These are phyloP conservation scores for Ottelia alismoides DNA, from an alignment of 106 monocot genomes.

Conservation along the genomic window DNA sequence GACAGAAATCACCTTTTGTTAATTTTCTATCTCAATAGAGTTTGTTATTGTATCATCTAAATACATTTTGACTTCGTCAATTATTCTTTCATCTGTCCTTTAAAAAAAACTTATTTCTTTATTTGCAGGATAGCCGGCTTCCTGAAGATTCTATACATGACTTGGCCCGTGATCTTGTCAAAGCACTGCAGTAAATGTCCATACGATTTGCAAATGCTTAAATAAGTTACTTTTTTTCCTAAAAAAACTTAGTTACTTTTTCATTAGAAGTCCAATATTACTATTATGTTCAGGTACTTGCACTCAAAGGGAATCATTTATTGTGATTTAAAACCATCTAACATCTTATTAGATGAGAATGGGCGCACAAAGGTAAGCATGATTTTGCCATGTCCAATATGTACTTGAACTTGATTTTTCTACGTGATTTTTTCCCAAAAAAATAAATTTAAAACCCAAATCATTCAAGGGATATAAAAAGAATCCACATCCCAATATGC, in stretches of 20 bases:
- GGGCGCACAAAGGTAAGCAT: constrained; percentile 67
- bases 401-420: background rate
- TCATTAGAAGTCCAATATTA: background rate
- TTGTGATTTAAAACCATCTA: constrained; percentile 94
- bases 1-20: too few relatives aligned
- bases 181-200: constrained; percentile 74
- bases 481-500: too few relatives aligned
- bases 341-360: constrained; percentile 90
- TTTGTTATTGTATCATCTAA: too few relatives aligned
- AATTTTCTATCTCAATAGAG: too few relatives aligned
- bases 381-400: background rate
- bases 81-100: too few relatives aligned
- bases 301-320: constrained; percentile 92
- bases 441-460: too few relatives aligned
- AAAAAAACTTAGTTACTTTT: background rate
- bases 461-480: too few relatives aligned
- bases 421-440: constrained; percentile 1
- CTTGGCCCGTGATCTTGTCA: constrained; percentile 69
- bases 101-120: constrained; percentile 8
- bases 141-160: constrained; percentile 95
- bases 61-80: too few relatives aligned
- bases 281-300: constrained; percentile 42
- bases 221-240: background rate
- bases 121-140: constrained; percentile 64
- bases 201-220: background rate